A percentile compares a stretch with the other conserved stretches of the same genome.
These are phyloP conservation scores for Erigeron canadensis DNA, from an alignment of 129 eudicot genomes.

Conservation along the genomic window DNA sequence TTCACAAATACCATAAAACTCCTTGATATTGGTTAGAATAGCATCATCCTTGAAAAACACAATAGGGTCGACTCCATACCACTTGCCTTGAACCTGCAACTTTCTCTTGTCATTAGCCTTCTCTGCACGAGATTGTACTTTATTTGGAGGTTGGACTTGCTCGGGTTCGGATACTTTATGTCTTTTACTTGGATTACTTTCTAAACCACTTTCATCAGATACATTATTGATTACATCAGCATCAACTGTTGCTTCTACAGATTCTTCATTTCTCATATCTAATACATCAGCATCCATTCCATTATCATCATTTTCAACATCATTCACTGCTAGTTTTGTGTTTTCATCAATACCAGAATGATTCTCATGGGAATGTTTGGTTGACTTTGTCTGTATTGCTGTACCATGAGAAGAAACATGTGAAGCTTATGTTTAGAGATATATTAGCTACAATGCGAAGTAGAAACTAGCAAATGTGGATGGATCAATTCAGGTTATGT, in stretches of 20 bases:
- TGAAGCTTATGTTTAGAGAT: constrained; percentile 12
- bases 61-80: constrained; percentile 97
- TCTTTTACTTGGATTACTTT: constrained; percentile 39
- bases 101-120: constrained; percentile 68
- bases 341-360: constrained; percentile 22
- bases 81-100: constrained; percentile 89
- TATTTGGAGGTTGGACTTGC: constrained; percentile 31
- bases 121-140: constrained; percentile 40
- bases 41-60: constrained; percentile 66
- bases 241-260: constrained; percentile 25
- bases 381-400: constrained; percentile 54
- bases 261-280: constrained; percentile 32
- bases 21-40: constrained; percentile 55
- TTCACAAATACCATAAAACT: constrained; percentile 85
- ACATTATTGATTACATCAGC: constrained; percentile 30
- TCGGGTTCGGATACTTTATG: constrained; percentile 35
- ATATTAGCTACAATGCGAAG: constrained; percentile 5
- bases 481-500: not conserved
- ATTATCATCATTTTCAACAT: constrained; percentile 30
- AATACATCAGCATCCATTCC: constrained; percentile 32
- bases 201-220: constrained; percentile 40
- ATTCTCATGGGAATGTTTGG: constrained; percentile 21
- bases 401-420: constrained; percentile 32
- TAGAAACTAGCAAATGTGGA: not conserved
- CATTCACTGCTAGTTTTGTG: constrained; percentile 30